A percentile compares a stretch with the other conserved stretches of the same genome.
These are phyloP conservation scores for Macrocybe gigantea DNA, from an alignment of 768 basidiomycete genomes.

Conservation along the genomic window DNA sequence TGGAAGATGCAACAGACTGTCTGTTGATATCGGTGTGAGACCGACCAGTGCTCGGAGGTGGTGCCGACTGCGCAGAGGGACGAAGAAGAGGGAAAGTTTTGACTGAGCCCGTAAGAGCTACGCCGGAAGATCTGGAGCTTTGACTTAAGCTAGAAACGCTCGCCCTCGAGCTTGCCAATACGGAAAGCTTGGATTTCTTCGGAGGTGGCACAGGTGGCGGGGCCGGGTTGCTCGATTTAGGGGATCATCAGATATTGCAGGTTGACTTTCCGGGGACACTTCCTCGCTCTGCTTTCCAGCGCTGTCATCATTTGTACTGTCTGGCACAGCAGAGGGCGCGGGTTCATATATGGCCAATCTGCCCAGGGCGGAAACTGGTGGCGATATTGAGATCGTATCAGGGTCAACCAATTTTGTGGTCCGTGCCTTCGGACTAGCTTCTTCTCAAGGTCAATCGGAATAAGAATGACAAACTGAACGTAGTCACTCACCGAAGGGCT, in stretches of 20 bases:
- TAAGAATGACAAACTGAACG: neutral
- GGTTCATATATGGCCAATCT: constrained; percentile 53
- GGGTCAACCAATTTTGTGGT: constrained; percentile 32
- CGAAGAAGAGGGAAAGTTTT: constrained; percentile 69
- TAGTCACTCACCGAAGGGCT: constrained; percentile 44
- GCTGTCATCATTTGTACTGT: constrained; percentile 29
- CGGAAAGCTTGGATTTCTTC: constrained; percentile 63
- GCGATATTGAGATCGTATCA: constrained; percentile 57
- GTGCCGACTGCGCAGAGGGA: constrained; percentile 54
- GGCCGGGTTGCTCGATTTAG: constrained; percentile 30
- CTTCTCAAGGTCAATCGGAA: neutral
- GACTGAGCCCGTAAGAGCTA: constrained; percentile 51
- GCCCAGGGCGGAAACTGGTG: constrained; percentile 61
- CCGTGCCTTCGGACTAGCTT: constrained; percentile 5
- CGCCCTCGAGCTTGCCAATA: constrained; percentile 60
- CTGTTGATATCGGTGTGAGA: constrained; percentile 6
- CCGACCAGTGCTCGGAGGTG: constrained; percentile 20
- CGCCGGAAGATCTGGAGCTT: constrained; percentile 52
- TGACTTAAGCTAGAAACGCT: constrained; percentile 37
- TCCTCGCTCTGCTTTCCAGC: constrained; percentile 31
- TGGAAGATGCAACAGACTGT: constrained; percentile 33
- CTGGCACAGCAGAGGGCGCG: constrained; percentile 46
- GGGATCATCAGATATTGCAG: constrained; percentile 48
- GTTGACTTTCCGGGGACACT: constrained; percentile 43
- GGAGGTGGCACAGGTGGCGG: constrained; percentile 14